phyloP scores from a whole-genome alignment of 139 green algal species.

The Haematococcus lacustris region DNA sequence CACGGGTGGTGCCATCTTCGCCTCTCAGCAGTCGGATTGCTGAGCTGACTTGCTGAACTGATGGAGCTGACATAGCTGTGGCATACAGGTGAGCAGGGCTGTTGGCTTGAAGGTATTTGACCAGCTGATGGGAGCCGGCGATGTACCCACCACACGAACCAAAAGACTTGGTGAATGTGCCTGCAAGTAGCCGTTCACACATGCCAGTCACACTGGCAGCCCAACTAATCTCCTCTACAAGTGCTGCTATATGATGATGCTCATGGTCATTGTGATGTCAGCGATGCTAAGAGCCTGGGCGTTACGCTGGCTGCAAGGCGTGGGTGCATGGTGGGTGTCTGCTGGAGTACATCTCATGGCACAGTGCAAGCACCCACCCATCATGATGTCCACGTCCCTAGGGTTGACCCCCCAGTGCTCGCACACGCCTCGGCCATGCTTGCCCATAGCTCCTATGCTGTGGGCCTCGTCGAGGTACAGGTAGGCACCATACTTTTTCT shows the following conservation, averaged over 20 bases:
- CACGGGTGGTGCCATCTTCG: constrained; percentile 39
- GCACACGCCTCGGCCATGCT: constrained; percentile 67
- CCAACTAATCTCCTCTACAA: no score
- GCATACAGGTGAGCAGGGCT: constrained; percentile 79
- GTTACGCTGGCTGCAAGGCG: no score
- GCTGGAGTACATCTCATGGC: no score
- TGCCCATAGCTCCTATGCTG: constrained; percentile 89
- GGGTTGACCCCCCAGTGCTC: constrained; percentile 88
- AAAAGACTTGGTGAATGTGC: constrained; percentile 99
- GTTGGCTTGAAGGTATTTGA: constrained; percentile 67
- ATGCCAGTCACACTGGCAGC: no score
- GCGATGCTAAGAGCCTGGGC: no score
- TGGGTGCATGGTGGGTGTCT: no score
- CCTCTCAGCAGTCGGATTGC: constrained; percentile 72
- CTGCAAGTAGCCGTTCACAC: no score
- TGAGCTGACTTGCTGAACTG: constrained; percentile 64
- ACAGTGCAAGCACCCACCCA: no score
- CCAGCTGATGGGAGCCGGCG: constrained; percentile 50
- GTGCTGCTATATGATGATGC: no score
- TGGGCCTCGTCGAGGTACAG: constrained; percentile 99
- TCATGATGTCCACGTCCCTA: constrained; percentile 92
- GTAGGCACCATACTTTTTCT: constrained; percentile 92
- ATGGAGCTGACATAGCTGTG: constrained; percentile 76
- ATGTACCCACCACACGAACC: constrained; percentile 94
- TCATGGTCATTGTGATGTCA: no score